Conservation (phyloP, 192 early-diverging fungal species). For the Coemansia sp. region DNA sequence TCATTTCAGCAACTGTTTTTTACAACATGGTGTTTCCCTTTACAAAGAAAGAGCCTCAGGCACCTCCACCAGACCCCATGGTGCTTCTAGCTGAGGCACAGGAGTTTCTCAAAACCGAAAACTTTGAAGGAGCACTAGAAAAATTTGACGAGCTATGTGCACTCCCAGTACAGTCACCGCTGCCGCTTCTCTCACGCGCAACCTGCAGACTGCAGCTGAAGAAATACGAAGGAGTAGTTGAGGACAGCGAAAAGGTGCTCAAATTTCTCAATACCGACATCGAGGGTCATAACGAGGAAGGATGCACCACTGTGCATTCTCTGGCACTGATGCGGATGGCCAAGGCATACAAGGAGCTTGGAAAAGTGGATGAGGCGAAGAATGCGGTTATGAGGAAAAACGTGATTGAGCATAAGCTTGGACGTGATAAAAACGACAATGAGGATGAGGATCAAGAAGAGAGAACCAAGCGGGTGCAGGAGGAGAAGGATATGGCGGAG, state of each 20-base stretch:
- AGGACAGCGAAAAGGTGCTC: slow-evolving; percentile 54
- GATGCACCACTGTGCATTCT: slow-evolving; percentile 54
- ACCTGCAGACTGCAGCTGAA: slow-evolving; percentile 53
- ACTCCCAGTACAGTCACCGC: slow-evolving; percentile 50
- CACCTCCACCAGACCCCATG: slow-evolving; percentile 37
- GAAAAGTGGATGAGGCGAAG: slow-evolving; percentile 45
- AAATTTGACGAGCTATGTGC: slow-evolving; percentile 56
- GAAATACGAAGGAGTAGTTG: slow-evolving; percentile 42
- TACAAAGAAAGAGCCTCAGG: slow-evolving; percentile 40
- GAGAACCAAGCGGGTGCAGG: neutral
- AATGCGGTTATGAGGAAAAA: slow-evolving; percentile 53
- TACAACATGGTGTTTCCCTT: slow-evolving; percentile 34
- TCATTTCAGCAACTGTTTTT: neutral
- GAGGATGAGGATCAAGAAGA: slow-evolving; percentile 1
- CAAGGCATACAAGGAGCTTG: slow-evolving; percentile 56
- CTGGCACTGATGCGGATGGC: slow-evolving; percentile 56
- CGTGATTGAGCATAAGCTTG: slow-evolving; percentile 53
- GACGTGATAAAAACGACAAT: slow-evolving; percentile 20
- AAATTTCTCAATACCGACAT: slow-evolving; percentile 53
- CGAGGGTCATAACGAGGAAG: slow-evolving; percentile 39
- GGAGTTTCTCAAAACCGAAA: slow-evolving; percentile 41
- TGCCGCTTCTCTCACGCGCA: slow-evolving; percentile 49
- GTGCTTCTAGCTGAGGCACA: slow-evolving; percentile 49
- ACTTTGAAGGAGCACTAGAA: slow-evolving; percentile 47
- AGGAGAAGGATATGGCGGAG: slow-evolving; percentile 17